phyloP scores from a whole-genome alignment of 2,329 filamentous ascomycete genomes.

The Fonsecaea nubica region DNA sequence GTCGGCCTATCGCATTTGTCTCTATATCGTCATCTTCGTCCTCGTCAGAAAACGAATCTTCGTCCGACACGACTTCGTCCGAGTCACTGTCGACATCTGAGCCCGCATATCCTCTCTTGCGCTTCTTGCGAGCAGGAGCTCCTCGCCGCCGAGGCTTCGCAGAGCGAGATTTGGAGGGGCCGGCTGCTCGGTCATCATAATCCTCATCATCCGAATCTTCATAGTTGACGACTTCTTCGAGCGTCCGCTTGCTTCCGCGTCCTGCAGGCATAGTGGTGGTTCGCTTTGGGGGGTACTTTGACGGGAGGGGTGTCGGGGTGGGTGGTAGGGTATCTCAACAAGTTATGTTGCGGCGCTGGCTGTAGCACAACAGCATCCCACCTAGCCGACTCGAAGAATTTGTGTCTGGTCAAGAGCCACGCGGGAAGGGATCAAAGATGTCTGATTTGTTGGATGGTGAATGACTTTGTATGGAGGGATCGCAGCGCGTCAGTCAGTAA shows the following conservation, averaged over 20 bases:
- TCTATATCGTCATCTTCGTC: conserved; percentile 50
- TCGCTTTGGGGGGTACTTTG: not conserved
- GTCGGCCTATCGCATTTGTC: conserved; percentile 62
- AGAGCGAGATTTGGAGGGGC: conserved; percentile 44
- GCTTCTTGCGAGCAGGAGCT: conserved; percentile 46
- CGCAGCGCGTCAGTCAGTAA: conserved; percentile 14
- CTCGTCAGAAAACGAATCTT: conserved; percentile 52
- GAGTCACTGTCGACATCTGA: conserved; percentile 56
- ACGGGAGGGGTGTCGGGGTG: not conserved
- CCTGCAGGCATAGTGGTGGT: conserved; percentile 22
- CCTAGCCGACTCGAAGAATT: not conserved
- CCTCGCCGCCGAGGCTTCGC: conserved; percentile 45
- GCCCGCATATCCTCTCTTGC: conserved; percentile 46
- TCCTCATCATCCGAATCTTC: conserved; percentile 56
- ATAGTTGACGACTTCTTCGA: conserved; percentile 52
- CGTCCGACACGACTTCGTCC: conserved; percentile 50
- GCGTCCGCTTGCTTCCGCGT: conserved; percentile 46
- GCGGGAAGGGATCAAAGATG: not conserved
- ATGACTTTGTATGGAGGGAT: not conserved
- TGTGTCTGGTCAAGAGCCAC: not conserved
- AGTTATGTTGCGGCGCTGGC: not conserved
- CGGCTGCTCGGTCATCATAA: conserved; percentile 49
- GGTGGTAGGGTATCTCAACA: not conserved
- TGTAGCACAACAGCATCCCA: not conserved
- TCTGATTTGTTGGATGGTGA: not conserved